Evolutionary conservation across 2,329 filamentous ascomycete species (phyloP).

Genomic region (Sphaceloma murrayae): DNA sequence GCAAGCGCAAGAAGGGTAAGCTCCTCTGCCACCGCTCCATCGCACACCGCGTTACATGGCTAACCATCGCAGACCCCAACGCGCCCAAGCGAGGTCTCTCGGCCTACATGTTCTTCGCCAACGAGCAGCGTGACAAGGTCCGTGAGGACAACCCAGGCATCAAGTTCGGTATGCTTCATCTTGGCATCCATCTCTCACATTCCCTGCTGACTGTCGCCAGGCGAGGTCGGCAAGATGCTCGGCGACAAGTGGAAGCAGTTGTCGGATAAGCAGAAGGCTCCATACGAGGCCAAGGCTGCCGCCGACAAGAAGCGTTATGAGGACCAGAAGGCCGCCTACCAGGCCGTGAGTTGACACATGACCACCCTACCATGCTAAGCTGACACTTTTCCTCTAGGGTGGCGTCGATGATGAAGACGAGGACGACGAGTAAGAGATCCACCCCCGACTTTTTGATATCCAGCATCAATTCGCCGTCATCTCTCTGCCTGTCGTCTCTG

Average conservation of each 20-base stretch:
- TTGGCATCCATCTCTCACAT: not conserved
- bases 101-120: conserved; percentile 99
- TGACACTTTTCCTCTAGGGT: conserved; percentile 22
- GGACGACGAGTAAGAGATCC: conserved; percentile 28
- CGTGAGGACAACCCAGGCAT: conserved; percentile 97
- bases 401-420: conserved; percentile 29
- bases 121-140: conserved; percentile 96
- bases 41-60: conserved; percentile 6
- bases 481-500: conserved; percentile 17
- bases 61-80: conserved; percentile 63
- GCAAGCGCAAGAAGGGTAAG: conserved; percentile 65
- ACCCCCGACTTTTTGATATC: conserved; percentile 11
- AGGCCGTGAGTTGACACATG: conserved; percentile 63
- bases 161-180: conserved; percentile 63
- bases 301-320: conserved; percentile 99
- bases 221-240: conserved; percentile 94
- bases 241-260: conserved; percentile 98
- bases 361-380: too few species aligned
- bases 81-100: conserved; percentile 98
- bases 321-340: conserved; percentile 91
- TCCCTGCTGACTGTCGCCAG: conserved; percentile 34
- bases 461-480: conserved; percentile 15
- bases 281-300: conserved; percentile 94
- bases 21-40: conserved; percentile 16
- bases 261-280: conserved; percentile 80